Base-by-base conservation (phyloP, 2,329 filamentous ascomycete genomes). In the Botryotinia globosa region DNA sequence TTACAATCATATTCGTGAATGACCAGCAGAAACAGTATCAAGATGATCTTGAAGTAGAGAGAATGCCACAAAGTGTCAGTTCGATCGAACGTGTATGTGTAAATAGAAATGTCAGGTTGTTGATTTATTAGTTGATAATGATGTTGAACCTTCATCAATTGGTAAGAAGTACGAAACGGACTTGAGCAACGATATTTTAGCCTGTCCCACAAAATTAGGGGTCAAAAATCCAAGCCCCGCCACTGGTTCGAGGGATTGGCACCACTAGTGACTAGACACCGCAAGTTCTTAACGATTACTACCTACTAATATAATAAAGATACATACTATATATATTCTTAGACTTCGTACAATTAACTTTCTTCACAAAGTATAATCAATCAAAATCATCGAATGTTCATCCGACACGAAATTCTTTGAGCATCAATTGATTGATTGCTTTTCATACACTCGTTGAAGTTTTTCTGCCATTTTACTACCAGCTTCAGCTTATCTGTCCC, bases 381-480 rank as follows among this genome's bases (percentile, higher is more conserved):
- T 48, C 29, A 10, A 48, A 48, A n/a, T 34, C 25, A 48, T 45
- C 29, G 62, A 65, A 48, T 48, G 44, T 34, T 48, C 25, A 10
- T 34, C n/a, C 44, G 7, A 65, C 29, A 25, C 63, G 48, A n/a
- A 22, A 9, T 32, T 42, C 9, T 54, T 29, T 29, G 25, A 67
- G 45, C 64, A 39, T 67, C 48, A 67, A 67, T 56, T 67, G 34
- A 48, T 34, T 65, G 44, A 44, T 68, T 56, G 64, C 64, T 39
- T 39, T 54, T 39, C n/a, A 45, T 4, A 39, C 65, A 54, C 10
- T 67, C 34, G 14, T 8, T 66, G 20, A 25, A 54, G 9, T 56
- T 39, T 44, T 65, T 10, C 45, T 44, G 14, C 2, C 34, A 22
- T 32, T 44, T n/a, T 54, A 7, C 48, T 67, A 34, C 34, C 48